Conservation (phyloP, 2,329 filamentous ascomycete genomes). For the Diaporthe humulicola region DNA sequence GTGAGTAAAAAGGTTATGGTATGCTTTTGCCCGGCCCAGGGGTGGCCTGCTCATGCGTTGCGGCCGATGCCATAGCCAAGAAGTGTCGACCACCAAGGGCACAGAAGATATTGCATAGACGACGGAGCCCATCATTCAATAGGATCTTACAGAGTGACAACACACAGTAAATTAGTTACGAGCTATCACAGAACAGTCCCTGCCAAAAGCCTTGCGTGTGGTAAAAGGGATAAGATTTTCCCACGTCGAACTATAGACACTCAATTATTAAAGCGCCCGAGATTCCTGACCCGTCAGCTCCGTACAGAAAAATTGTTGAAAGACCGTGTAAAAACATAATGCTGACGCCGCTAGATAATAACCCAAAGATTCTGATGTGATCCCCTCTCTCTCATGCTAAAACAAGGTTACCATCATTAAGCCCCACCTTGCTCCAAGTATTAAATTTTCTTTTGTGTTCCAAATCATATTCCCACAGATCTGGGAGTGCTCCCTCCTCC, state of each 20-base stretch:
- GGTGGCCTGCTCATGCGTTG: not conserved
- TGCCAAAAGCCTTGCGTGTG: conserved; percentile 17
- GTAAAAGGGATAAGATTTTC: conserved; percentile 2
- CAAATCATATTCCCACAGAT: not conserved
- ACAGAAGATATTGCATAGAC: not conserved
- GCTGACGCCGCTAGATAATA: conserved; percentile 34
- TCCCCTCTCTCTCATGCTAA: conserved; percentile 17
- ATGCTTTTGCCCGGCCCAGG: not conserved
- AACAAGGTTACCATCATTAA: conserved; percentile 27
- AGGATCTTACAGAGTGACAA: not conserved
- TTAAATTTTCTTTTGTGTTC: not conserved
- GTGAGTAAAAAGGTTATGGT: conserved; percentile 43
- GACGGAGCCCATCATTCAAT: not conserved
- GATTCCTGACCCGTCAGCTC: conserved; percentile 21
- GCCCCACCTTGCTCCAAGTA: conserved; percentile 28
- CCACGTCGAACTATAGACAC: conserved; percentile 25
- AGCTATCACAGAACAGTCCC: conserved; percentile 20
- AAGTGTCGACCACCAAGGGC: not conserved
- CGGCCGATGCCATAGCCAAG: not conserved
- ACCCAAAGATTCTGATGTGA: conserved; percentile 5
- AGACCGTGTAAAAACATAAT: conserved; percentile 20
- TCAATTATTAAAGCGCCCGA: conserved; percentile 29
- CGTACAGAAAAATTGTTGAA: conserved; percentile 26
- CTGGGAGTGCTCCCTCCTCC: not conserved
- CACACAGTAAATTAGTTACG: conserved; percentile 28